phyloP scores from a whole-genome alignment of 768 basidiomycete species.

The Hypsizygus marmoreus region DNA sequence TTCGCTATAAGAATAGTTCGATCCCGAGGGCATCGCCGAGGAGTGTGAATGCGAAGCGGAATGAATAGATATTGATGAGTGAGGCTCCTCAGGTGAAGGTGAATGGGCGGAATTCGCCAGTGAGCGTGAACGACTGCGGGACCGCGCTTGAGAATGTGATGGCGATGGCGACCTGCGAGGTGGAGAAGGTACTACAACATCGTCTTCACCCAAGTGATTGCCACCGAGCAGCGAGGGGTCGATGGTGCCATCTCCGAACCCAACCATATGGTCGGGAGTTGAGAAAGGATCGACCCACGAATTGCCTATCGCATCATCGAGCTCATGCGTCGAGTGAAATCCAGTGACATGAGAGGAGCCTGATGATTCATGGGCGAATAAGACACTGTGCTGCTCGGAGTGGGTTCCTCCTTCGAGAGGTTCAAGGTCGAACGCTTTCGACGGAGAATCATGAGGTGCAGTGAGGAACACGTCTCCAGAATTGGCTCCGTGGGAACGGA shows the following conservation, averaged over 20 bases:
- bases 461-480: too few species aligned
- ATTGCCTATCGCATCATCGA: background rate
- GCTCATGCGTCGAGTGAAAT: background rate
- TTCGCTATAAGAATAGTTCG: background rate
- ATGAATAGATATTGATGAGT: background rate
- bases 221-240: conserved; percentile 20
- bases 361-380: background rate
- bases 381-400: too few species aligned
- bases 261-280: background rate
- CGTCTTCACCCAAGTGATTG: background rate
- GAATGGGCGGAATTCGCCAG: background rate
- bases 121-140: background rate
- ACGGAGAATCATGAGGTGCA: too few species aligned
- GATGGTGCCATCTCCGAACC: conserved; percentile 19
- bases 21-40: background rate
- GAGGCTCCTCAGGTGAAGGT: conserved; percentile 1
- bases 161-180: background rate
- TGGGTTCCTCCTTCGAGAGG: background rate
- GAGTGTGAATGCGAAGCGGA: background rate
- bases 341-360: background rate
- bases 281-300: background rate
- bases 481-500: too few species aligned
- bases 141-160: background rate
- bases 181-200: background rate
- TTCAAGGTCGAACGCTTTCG: too few species aligned